phyloP scores from a whole-genome alignment of 2,329 filamentous ascomycete genomes.

The Monosporascus ibericus region DNA sequence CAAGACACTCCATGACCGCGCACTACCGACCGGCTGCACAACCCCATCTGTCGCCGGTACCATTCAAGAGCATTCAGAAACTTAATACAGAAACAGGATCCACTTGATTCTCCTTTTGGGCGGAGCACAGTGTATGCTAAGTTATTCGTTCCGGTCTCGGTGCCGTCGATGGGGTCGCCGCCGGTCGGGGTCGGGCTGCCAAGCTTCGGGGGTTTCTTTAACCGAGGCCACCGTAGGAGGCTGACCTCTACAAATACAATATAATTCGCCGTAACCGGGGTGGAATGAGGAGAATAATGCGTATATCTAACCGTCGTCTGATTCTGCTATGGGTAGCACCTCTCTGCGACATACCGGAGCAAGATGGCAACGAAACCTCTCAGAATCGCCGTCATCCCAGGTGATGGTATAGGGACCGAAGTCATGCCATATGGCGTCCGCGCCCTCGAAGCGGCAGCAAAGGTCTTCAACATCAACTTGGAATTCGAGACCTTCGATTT shows the following conservation, averaged over 20 bases:
- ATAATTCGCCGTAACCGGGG: not conserved
- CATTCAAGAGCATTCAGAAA: too few species aligned
- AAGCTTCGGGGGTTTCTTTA: not conserved
- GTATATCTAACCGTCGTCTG: too few species aligned
- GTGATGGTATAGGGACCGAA: slow-evolving; percentile 64
- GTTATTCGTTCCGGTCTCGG: not conserved
- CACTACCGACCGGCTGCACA: too few species aligned
- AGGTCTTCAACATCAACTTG: slow-evolving; percentile 45
- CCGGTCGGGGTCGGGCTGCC: not conserved
- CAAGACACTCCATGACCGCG: too few species aligned
- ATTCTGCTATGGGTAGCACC: too few species aligned
- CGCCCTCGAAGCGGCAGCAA: slow-evolving; percentile 48
- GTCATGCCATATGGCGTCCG: slow-evolving; percentile 58
- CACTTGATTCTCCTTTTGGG: too few species aligned
- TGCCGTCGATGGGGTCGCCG: not conserved
- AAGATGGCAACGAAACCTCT: slow-evolving; percentile 9
- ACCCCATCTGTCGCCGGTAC: too few species aligned
- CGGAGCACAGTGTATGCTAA: not conserved
- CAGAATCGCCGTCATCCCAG: slow-evolving; percentile 58
- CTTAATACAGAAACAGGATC: not conserved
- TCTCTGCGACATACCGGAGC: not conserved
- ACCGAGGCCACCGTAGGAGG: not conserved
- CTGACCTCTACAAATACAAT: not conserved
- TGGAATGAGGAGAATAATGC: too few species aligned
- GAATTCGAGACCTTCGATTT: slow-evolving; percentile 59